Conservation (phyloP, 331 rosid genomes). For the Prunus yedoensis region DNA sequence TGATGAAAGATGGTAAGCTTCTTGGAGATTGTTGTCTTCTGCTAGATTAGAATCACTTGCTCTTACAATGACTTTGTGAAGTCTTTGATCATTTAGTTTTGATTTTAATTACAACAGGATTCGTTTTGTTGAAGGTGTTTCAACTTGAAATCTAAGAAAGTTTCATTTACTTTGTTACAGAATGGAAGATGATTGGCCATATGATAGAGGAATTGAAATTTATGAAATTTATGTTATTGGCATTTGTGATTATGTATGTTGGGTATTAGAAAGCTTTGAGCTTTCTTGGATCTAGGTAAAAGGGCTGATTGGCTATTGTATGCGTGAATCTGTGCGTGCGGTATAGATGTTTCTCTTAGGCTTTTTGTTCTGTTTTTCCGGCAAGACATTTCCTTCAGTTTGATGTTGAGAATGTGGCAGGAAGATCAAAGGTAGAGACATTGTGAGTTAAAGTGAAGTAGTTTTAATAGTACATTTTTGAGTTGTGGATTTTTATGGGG, state of each 20-base stretch:
- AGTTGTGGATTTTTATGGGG: not conserved
- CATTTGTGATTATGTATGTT: not conserved
- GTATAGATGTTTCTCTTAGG: not conserved
- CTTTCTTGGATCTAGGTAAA: not conserved
- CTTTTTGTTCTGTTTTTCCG: too few species aligned
- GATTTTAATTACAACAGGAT: not conserved
- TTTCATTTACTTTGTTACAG: not conserved
- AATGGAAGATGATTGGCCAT: not conserved
- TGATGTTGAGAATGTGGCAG: slow-evolving; percentile 2
- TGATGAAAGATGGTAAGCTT: not conserved
- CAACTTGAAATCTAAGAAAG: not conserved
- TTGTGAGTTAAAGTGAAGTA: not conserved
- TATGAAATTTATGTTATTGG: not conserved
- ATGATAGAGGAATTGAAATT: not conserved
- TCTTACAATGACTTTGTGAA: not conserved
- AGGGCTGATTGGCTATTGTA: not conserved
- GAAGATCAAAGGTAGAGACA: not conserved
- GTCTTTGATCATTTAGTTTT: not conserved
- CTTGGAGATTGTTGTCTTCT: not conserved
- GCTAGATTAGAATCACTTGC: not conserved
- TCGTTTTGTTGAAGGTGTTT: not conserved
- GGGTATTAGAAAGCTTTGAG: slow-evolving; percentile 6
- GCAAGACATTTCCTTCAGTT: not conserved
- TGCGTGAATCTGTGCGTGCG: not conserved
- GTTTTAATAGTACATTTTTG: not conserved